Conservation (phyloP, 495 filamentous ascomycete genomes). For the Beverwykella pulmonaria region DNA sequence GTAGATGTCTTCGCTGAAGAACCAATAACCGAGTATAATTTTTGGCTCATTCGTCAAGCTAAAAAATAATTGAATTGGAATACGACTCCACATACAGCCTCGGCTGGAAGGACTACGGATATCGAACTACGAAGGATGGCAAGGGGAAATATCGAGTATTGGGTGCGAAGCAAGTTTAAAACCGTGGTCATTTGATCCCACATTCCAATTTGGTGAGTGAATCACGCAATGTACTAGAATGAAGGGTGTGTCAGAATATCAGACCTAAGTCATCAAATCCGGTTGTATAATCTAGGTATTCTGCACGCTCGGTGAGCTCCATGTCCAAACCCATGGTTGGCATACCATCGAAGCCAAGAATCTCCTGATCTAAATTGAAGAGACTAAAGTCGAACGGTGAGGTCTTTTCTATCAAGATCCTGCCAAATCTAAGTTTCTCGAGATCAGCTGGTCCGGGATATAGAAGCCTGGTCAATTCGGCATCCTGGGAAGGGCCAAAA, state of each 20-base stretch:
- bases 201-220: neutral
- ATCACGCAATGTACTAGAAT: neutral
- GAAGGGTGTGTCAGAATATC: neutral
- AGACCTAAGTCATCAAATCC: constrained; percentile 10
- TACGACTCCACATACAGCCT: neutral
- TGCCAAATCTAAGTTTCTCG: constrained; percentile 16
- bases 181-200: too few relatives aligned
- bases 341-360: constrained; percentile 17
- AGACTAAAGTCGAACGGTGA: constrained; percentile 19
- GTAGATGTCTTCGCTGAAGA: neutral
- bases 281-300: neutral
- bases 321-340: neutral
- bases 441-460: constrained; percentile 20
- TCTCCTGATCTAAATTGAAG: constrained; percentile 12
- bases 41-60: neutral
- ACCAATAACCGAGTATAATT: neutral
- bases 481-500: constrained; percentile 13
- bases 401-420: neutral
- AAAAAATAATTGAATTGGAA: neutral
- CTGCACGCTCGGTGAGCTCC: neutral
- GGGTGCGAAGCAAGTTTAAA: neutral
- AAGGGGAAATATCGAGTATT: neutral
- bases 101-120: neutral
- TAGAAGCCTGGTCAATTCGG: constrained; percentile 12
- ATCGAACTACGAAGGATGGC: neutral